Conservation (phyloP, 345 rosid species). For the Garcia nutans region DNA sequence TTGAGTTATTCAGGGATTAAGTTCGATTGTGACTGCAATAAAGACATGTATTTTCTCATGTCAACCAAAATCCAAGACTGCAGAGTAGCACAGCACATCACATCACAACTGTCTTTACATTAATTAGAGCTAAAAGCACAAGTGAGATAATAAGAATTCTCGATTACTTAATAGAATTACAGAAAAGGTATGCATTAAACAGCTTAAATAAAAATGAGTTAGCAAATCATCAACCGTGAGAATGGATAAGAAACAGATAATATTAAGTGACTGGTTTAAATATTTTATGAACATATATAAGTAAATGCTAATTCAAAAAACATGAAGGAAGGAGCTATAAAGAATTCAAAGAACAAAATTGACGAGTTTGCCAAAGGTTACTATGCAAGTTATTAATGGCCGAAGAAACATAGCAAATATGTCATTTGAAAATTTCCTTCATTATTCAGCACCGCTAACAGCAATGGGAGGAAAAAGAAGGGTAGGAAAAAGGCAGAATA, state of each 20-base stretch:
- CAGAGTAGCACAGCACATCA: background rate
- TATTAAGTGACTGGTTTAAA: background rate
- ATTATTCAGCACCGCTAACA: background rate
- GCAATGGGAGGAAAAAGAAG: background rate
- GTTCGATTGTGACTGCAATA: background rate
- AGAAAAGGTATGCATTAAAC: background rate
- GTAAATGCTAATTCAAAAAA: background rate
- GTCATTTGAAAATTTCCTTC: too few relatives aligned
- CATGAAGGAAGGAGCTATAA: background rate
- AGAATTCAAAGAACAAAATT: background rate
- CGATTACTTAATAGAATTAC: background rate
- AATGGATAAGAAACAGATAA: background rate
- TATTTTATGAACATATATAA: background rate
- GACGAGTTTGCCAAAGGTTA: background rate
- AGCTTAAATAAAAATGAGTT: background rate
- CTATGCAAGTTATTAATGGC: background rate
- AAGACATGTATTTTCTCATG: background rate
- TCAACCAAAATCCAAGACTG: background rate
- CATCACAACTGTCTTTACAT: background rate
- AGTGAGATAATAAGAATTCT: background rate
- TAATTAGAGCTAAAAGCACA: background rate
- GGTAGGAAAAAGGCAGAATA: background rate
- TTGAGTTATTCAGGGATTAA: background rate
- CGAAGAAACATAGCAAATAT: too few relatives aligned
- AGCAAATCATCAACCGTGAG: background rate